Base-by-base conservation (phyloP, 139 green algal genomes). In the Auxenochlorella protothecoides region DNA sequence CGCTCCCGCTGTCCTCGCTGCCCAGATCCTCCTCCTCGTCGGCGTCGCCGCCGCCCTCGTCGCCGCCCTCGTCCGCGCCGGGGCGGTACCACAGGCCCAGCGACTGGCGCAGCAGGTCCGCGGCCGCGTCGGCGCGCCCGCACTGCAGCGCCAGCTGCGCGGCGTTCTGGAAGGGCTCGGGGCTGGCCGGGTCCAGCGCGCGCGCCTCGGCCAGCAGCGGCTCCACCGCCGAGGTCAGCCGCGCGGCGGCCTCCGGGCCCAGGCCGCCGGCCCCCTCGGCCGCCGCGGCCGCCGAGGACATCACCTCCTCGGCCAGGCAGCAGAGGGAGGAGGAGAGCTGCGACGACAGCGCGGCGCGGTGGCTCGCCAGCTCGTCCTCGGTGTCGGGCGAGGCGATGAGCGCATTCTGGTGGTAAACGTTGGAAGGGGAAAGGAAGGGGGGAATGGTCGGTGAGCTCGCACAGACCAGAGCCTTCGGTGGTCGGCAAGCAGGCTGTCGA, bases 151-250 rank as follows among this genome's bases (percentile, higher is more conserved):
- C 76, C 72, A 96, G 68, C 65, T 76, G 86, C 56, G 85, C 84
- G 16, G 89, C 73, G 14, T 77, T 76, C 76, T 91, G 83, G 59
- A 87, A 62, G 12, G 89, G 90, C 79, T 94, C 89, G n/a, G 89
- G 86, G 69, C 79, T 90, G 60, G 3, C 52, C 10, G 73, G 69
- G 61, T 79, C 44, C 15, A 72, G 63, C 63, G 7, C 55, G 61
- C 14, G 61, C 56, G 69, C 71, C 53, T 65, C 84, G 71, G n/a
- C 76, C 63, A 91, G 75, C 72, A 90, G 69, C 55, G 59, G 60
- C 78, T 91, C 86, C 44, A 63, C 55, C 62, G 14, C n/a, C 61
- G n/a, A 63, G 68, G 65, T 68, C 76, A 63, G 59, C 51, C 7
- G 65, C 70, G 27, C 57, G 63, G 52, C 72, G 74, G 53, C 74